phyloP scores from a whole-genome alignment of 495 filamentous ascomycete species.

The Aspergillus hancockii region DNA sequence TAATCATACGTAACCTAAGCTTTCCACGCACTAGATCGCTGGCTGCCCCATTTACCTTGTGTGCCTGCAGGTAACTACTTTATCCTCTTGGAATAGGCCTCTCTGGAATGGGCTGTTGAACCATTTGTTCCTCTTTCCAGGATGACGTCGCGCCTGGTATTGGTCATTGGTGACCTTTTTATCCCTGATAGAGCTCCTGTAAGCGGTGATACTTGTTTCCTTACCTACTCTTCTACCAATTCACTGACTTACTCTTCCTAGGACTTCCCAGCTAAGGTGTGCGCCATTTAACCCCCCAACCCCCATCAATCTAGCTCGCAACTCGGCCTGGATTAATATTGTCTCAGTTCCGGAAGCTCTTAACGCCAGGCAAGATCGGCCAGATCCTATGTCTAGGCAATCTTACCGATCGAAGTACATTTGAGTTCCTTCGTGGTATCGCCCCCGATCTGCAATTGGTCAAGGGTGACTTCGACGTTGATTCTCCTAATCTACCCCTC shows the following conservation, averaged over 20 bases:
- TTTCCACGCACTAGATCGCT: conserved; percentile 7
- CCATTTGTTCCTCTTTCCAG: conserved; percentile 22
- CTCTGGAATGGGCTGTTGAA: conserved; percentile 35
- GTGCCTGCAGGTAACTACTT: neutral
- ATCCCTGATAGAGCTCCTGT: conserved; percentile 94
- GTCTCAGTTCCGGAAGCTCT: conserved; percentile 91
- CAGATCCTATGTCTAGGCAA: conserved; percentile 98
- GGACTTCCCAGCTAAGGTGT: conserved; percentile 91
- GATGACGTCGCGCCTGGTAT: conserved; percentile 81
- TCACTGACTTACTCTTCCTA: conserved; percentile 37
- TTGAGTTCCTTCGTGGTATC: conserved; percentile 89
- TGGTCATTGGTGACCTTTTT: conserved; percentile 96
- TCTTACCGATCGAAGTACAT: conserved; percentile 90
- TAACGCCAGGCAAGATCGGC: conserved; percentile 95
- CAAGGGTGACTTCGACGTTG: conserved; percentile 89
- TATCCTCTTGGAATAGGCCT: neutral
- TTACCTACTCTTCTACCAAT: neutral
- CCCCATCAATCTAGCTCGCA: neutral
- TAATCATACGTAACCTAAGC: conserved; percentile 12
- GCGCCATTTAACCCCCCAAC: conserved; percentile 7
- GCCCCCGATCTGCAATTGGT: conserved; percentile 95
- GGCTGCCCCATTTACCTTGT: neutral
- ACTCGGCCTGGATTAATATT: conserved; percentile 19
- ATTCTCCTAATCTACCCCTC: conserved; percentile 85
- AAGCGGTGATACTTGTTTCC: conserved; percentile 25